A percentile compares a stretch with the other conserved stretches of the same genome.
Conservation (phyloP, 495 filamentous ascomycete genomes). For the Penicillium verhagenii region DNA sequence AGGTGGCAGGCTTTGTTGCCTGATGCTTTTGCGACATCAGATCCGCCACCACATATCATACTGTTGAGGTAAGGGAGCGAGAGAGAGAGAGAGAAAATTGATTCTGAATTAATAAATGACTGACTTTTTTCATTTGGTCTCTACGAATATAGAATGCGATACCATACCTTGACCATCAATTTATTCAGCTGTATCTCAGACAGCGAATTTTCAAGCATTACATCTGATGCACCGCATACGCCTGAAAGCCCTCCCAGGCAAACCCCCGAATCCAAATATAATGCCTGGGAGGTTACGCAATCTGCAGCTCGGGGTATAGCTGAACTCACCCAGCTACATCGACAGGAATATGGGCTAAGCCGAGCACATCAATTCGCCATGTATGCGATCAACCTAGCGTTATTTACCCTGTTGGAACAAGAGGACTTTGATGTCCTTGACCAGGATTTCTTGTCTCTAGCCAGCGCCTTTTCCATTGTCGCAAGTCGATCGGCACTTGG, state of each 20-base stretch:
- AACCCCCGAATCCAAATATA: conserved; percentile 26
- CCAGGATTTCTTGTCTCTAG: conserved; percentile 36
- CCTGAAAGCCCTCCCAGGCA: conserved; percentile 34
- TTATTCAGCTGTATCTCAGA: conserved; percentile 36
- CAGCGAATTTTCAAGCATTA: conserved; percentile 10
- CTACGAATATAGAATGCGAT: conserved; percentile 46
- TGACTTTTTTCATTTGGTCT: background rate
- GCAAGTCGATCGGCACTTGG: conserved; percentile 41
- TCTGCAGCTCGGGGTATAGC: conserved; percentile 37
- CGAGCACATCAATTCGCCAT: conserved; percentile 45
- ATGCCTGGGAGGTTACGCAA: conserved; percentile 20
- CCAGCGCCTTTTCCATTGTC: conserved; percentile 37
- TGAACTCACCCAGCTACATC: conserved; percentile 31
- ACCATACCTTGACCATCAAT: conserved; percentile 38
- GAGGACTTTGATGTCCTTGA: conserved; percentile 39
- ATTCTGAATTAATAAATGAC: background rate
- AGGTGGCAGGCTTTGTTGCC: conserved; percentile 38
- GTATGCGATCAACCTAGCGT: conserved; percentile 45
- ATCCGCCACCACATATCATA: conserved; percentile 39
- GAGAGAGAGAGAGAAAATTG: background rate
- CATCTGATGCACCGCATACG: conserved; percentile 26
- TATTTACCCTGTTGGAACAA: conserved; percentile 40
- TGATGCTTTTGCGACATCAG: conserved; percentile 22
- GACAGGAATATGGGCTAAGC: conserved; percentile 38
- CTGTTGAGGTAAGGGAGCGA: conserved; percentile 31